Evolutionary conservation across 768 basidiomycete species (phyloP).

Genomic region (Tricholoma furcatifolium): DNA sequence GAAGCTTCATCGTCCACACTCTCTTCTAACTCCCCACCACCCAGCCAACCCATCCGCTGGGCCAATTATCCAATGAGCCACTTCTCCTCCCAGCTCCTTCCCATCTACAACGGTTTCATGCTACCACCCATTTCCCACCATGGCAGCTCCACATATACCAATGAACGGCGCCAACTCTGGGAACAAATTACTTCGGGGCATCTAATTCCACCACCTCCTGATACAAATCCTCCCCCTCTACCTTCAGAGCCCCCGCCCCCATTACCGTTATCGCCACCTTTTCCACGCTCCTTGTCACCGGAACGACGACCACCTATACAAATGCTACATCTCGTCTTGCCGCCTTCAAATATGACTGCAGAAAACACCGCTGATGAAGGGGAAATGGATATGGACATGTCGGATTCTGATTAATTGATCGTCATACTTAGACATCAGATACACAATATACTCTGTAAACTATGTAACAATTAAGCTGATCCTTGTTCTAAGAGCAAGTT

Average conservation of each 20-base stretch:
- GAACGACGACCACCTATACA: too few species aligned
- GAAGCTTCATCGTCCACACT: background rate
- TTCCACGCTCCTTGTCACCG: background rate
- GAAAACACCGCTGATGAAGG: slow-evolving; percentile 7
- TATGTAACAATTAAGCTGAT: too few species aligned
- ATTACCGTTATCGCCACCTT: slow-evolving; percentile 20
- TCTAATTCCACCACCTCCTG: slow-evolving; percentile 9
- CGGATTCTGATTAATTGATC: slow-evolving; percentile 21
- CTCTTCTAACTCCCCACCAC: slow-evolving; percentile 2
- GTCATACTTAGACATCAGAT: background rate
- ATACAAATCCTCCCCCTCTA: slow-evolving; percentile 21
- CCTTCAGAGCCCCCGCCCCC: slow-evolving; percentile 13
- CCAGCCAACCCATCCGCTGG: slow-evolving; percentile 43
- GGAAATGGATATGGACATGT: slow-evolving; percentile 32
- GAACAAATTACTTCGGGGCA: slow-evolving; percentile 28
- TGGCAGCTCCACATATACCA: slow-evolving; percentile 29
- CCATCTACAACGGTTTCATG: slow-evolving; percentile 42
- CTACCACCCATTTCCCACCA: slow-evolving; percentile 33
- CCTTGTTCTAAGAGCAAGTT: too few species aligned
- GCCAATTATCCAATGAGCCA: slow-evolving; percentile 58
- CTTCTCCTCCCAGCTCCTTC: slow-evolving; percentile 58
- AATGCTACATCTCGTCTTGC: too few species aligned
- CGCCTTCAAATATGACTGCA: background rate
- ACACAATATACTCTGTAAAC: background rate
- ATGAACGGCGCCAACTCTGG: slow-evolving; percentile 42